These are phyloP conservation scores for Xylaria sp. DNA, from an alignment of 2,329 filamentous ascomycete species.

Conservation along the genomic window DNA sequence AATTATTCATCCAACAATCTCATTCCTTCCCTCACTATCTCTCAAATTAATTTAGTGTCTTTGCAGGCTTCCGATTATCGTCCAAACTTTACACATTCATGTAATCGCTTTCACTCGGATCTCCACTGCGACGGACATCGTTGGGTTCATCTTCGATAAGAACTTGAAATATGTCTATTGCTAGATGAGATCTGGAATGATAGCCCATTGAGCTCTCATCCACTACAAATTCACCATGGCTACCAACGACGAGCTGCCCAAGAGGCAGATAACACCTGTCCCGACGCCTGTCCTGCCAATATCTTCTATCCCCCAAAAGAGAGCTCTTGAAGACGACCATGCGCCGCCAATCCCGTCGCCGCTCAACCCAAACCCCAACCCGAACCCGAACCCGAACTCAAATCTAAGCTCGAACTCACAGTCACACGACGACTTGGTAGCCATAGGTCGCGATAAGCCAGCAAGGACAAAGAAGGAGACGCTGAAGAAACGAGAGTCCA, in stretches of 20 bases:
- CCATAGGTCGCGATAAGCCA: conserved; percentile 61
- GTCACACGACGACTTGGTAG: conserved; percentile 52
- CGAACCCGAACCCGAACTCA: conserved; percentile 35
- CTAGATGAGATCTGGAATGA: conserved; percentile 1
- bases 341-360: conserved; percentile 78
- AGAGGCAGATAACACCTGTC: conserved; percentile 49
- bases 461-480: conserved; percentile 72
- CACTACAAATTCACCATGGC: conserved; percentile 44
- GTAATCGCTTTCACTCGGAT: neutral
- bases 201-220: conserved; percentile 7
- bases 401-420: conserved; percentile 50
- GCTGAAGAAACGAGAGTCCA: conserved; percentile 75
- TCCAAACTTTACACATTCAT: neutral
- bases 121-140: neutral
- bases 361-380: conserved; percentile 73
- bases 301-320: conserved; percentile 71
- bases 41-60: neutral
- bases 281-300: conserved; percentile 49
- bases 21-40: neutral
- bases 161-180: conserved; percentile 21
- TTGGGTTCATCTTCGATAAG: neutral
- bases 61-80: neutral
- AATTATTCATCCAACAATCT: neutral
- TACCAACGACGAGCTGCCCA: conserved; percentile 46
- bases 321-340: conserved; percentile 75